Evolutionary conservation across 805 yeast species (phyloP).

Genomic region (Pichia manshurica): DNA sequence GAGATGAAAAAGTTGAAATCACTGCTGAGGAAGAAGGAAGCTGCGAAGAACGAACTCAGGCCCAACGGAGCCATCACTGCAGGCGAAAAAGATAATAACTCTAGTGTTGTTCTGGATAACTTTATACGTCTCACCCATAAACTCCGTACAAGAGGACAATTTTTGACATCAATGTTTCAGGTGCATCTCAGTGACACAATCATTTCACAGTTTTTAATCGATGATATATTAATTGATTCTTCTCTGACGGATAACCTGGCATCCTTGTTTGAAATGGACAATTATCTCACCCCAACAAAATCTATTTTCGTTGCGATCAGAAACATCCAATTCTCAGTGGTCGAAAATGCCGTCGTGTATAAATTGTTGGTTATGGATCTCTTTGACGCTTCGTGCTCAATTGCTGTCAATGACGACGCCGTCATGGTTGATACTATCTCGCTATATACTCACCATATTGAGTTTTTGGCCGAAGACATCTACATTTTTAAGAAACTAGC

Average conservation of each 20-base stretch:
- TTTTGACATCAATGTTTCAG: constrained; percentile 18
- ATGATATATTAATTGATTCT: constrained; percentile 26
- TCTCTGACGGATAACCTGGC: constrained; percentile 22
- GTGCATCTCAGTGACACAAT: constrained; percentile 15
- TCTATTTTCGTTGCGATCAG: constrained; percentile 17
- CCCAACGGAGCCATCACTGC: neutral
- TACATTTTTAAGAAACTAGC: constrained; percentile 15
- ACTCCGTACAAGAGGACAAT: constrained; percentile 22
- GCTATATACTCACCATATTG: constrained; percentile 9
- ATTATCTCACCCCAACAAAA: constrained; percentile 15
- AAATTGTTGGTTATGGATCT: constrained; percentile 18
- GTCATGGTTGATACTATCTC: constrained; percentile 9
- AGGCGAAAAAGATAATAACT: neutral
- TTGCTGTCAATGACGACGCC: constrained; percentile 11
- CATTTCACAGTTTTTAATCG: constrained; percentile 14
- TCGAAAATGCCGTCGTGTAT: constrained; percentile 10
- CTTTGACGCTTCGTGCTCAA: constrained; percentile 13
- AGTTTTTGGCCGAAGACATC: constrained; percentile 11
- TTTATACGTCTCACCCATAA: constrained; percentile 18
- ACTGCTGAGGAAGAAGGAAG: neutral
- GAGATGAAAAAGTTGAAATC: neutral
- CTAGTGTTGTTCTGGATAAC: neutral
- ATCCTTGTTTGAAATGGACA: constrained; percentile 19
- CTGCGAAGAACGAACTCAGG: neutral
- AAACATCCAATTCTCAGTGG: constrained; percentile 19